Conservation (phyloP, 1,139 yeast species). For the Suzukiozyma palmioleophila region DNA sequence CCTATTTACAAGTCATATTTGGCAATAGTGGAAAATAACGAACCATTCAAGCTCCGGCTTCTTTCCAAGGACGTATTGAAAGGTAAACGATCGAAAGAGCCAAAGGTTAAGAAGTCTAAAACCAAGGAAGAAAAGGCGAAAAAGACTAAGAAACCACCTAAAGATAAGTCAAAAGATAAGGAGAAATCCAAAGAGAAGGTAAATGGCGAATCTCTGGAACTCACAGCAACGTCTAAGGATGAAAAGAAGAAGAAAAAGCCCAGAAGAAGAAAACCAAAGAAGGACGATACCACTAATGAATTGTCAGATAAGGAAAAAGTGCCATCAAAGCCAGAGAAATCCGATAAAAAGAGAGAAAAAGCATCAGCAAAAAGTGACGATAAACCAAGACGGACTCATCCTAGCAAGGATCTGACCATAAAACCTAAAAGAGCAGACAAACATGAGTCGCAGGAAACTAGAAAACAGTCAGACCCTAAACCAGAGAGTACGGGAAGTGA, state of each 20-base stretch:
- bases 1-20: constrained; percentile 1
- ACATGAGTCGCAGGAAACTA: neutral
- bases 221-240: neutral
- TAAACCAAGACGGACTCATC: neutral
- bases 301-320: neutral
- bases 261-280: neutral
- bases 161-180: neutral
- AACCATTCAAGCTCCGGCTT: neutral
- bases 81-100: neutral
- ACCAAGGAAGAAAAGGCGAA: neutral
- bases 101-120: neutral
- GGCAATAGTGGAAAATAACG: neutral
- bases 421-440: neutral
- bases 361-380: neutral
- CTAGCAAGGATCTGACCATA: neutral
- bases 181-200: neutral
- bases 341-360: neutral
- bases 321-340: neutral
- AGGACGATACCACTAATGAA: neutral
- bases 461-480: too few relatives aligned
- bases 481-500: too few relatives aligned
- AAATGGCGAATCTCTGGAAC: neutral
- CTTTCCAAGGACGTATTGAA: neutral
- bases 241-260: neutral
- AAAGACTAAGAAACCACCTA: neutral